Conservation (phyloP, 768 basidiomycete species). For the Mycena latifolia region DNA sequence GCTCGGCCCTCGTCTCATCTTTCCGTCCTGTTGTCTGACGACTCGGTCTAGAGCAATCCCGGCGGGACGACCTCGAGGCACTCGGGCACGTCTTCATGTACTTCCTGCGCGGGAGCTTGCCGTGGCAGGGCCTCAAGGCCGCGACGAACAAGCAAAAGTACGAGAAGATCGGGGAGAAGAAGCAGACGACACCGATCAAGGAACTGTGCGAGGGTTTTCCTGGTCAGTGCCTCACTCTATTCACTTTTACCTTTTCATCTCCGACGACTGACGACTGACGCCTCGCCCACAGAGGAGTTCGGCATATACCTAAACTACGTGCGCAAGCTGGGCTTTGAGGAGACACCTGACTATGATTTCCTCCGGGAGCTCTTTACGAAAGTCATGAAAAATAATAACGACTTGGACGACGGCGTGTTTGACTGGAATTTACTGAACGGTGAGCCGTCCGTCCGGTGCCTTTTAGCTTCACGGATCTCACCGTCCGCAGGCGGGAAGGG, state of each 20-base stretch:
- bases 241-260: conserved; percentile 19
- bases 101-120: conserved; percentile 95
- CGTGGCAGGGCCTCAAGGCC: conserved; percentile 99
- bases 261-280: neutral
- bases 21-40: neutral
- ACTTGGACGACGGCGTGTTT: conserved; percentile 92
- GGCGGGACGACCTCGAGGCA: conserved; percentile 98
- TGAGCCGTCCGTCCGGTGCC: conserved; percentile 43
- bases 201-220: conserved; percentile 97
- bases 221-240: conserved; percentile 60
- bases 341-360: conserved; percentile 99
- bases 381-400: conserved; percentile 91
- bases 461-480: neutral
- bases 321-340: conserved; percentile 98
- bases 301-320: conserved; percentile 99
- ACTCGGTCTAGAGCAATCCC: conserved; percentile 70
- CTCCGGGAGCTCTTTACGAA: conserved; percentile 95
- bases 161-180: conserved; percentile 99
- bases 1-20: conserved; percentile 29
- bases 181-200: conserved; percentile 97
- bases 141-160: conserved; percentile 99
- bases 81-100: conserved; percentile 99
- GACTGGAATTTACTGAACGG: conserved; percentile 97
- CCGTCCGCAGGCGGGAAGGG: conserved; percentile 81
- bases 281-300: conserved; percentile 91